Conservation (phyloP, 2,329 filamentous ascomycete species). For the Aspergillus ochraceoroseus region DNA sequence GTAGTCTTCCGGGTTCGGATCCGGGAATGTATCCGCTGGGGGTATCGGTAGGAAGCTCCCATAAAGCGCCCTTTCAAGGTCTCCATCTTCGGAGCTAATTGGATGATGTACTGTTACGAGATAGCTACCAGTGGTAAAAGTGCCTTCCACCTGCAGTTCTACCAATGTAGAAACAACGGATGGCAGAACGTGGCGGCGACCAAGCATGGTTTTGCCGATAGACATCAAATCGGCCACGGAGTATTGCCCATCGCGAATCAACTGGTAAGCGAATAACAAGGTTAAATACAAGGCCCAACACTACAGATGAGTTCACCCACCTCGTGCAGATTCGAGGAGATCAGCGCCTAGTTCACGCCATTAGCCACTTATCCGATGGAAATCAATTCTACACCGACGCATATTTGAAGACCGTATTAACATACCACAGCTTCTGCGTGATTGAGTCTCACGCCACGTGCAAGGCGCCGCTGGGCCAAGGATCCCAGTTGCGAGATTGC, state of each 20-base stretch:
- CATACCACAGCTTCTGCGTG: constrained; percentile 77
- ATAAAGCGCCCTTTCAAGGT: constrained; percentile 81
- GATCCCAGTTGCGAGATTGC: constrained; percentile 82
- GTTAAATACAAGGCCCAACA: too few species aligned
- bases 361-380: constrained; percentile 10
- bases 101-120: constrained; percentile 92
- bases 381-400: background rate
- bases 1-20: constrained; percentile 61
- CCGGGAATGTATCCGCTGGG: constrained; percentile 60
- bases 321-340: constrained; percentile 86
- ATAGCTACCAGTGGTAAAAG: constrained; percentile 84
- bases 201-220: constrained; percentile 85
- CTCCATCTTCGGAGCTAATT: constrained; percentile 77
- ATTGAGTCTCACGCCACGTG: constrained; percentile 81
- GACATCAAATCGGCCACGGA: constrained; percentile 90
- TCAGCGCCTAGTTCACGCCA: constrained; percentile 42
- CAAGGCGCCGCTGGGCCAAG: constrained; percentile 80
- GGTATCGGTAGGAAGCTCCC: constrained; percentile 86
- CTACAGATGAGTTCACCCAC: constrained; percentile 40
- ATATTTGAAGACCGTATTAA: constrained; percentile 2
- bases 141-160: constrained; percentile 90
- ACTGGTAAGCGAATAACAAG: constrained; percentile 43
- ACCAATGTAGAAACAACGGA: constrained; percentile 71
- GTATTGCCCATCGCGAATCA: constrained; percentile 94
- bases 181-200: constrained; percentile 83